Evolutionary conservation across 805 yeast species (phyloP).

Genomic region (Candida succiphila): DNA sequence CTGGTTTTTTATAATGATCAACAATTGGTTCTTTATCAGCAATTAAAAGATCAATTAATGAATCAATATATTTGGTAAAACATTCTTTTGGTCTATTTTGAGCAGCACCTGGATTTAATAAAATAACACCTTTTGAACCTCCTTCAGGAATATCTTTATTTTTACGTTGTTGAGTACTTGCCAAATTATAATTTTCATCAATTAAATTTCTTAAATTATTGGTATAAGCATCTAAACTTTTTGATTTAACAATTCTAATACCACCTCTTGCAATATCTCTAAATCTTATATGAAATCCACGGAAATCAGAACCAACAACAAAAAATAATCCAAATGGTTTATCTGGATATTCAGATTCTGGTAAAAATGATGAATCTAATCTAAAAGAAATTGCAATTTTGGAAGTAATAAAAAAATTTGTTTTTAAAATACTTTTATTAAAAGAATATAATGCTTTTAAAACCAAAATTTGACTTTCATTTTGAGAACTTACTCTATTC

Average conservation of each 20-base stretch:
- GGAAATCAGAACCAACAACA: constrained; percentile 90
- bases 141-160: constrained; percentile 99
- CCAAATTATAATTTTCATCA: constrained; percentile 94
- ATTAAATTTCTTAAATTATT: constrained; percentile 80
- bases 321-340: constrained; percentile 92
- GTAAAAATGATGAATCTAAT: constrained; percentile 78
- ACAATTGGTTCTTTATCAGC: constrained; percentile 74
- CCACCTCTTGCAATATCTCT: constrained; percentile 98
- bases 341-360: constrained; percentile 80
- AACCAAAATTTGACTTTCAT: constrained; percentile 70
- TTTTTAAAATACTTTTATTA: constrained; percentile 81
- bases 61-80: constrained; percentile 86
- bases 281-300: constrained; percentile 96
- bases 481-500: constrained; percentile 63
- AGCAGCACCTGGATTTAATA: constrained; percentile 61
- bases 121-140: constrained; percentile 94
- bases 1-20: constrained; percentile 75
- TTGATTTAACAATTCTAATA: constrained; percentile 85
- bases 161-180: constrained; percentile 91
- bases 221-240: constrained; percentile 76
- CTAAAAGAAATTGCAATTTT: constrained; percentile 94
- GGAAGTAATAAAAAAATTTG: constrained; percentile 88
- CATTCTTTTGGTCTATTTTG: constrained; percentile 77
- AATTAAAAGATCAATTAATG: constrained; percentile 78
- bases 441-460: constrained; percentile 74